Evolutionary conservation across 2,329 filamentous ascomycete species (phyloP), one percentile per base, ranked within the genome.

Genomic region (Xylaria digitata): DNA sequence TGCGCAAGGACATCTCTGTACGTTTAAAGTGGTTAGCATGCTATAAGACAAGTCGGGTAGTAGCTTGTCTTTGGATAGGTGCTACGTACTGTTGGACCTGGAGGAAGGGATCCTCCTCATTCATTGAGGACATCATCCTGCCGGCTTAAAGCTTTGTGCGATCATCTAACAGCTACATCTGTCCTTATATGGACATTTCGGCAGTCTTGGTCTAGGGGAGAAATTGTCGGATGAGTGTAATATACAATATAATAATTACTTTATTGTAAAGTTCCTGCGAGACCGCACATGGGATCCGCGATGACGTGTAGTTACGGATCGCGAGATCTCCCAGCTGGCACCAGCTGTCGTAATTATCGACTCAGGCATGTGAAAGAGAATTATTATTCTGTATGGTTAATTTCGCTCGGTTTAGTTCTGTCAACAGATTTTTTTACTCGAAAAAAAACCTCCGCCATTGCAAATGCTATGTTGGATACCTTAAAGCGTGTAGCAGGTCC

Each of bases 1-100:
- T 96, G 92, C 70, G 89, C 83, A 72, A 97, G 90, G 72, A 98
- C 93, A 82, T 99, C 96, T 81, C 94, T 97, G 78, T 66, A 54
- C 30, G 26, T 63, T 61, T 5, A 37, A 46, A 60, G 40, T 5
- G 48, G 52, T 55, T 46, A 26, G 50, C 15, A 30, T 61, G 23
- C 42, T 30, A 26, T 48, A 11, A 32, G 32, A 59, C 19, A 23
- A 23, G 23, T 17, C 9, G 40, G 19, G 48, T 52, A 23, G 40
- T 34, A 17, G 50, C n/a, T n/a, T n/a, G n/a, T n/a, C 23, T 46
- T 40, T 42, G 59, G 58, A 26, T 43, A 21, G 60, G 55, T 48
- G 75, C 30, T 63, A 55, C 86, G 59, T 81, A 90, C 89, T 89
- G 87, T 76, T 91, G 89, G 74, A 91, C 89, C 78, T 91, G 88